Evolutionary conservation across 2,329 filamentous ascomycete species (phyloP).

Genomic region (Fusarium brevicatenulatum): DNA sequence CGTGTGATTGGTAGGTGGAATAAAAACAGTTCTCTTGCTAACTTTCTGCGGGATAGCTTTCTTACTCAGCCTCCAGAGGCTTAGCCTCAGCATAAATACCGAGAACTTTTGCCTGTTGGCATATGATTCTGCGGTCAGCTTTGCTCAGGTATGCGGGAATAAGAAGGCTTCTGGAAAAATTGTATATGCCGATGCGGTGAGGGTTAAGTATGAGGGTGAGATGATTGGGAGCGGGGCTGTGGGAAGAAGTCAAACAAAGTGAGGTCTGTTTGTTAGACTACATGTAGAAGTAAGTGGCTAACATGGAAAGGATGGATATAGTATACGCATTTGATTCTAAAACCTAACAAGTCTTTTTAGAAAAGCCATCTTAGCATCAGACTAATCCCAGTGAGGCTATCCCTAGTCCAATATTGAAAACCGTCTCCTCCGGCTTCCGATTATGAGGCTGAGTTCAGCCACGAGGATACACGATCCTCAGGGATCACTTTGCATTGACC

Average conservation of each 20-base stretch:
- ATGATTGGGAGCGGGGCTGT: background rate
- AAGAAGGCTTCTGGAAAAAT: background rate
- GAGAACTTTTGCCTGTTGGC: background rate
- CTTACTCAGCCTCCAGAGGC: background rate
- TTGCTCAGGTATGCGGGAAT: background rate
- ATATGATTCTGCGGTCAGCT: background rate
- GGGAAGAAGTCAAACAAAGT: background rate
- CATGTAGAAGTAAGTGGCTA: background rate
- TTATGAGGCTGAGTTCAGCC: background rate
- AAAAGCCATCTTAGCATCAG: too few relatives aligned
- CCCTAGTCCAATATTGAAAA: fast-evolving
- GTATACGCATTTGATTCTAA: fast-evolving
- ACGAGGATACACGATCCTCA: background rate
- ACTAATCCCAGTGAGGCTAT: fast-evolving
- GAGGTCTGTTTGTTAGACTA: background rate
- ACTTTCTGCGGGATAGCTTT: background rate
- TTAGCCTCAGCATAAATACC: background rate
- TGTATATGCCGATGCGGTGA: background rate
- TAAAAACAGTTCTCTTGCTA: background rate
- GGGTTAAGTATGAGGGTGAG: background rate
- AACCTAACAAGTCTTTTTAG: too few relatives aligned
- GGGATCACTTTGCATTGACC: background rate
- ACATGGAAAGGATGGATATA: background rate
- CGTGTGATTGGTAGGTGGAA: background rate
- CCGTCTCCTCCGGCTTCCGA: background rate